Conservation (phyloP, 2,329 filamentous ascomycete genomes). For the Ascochyta koolunga region DNA sequence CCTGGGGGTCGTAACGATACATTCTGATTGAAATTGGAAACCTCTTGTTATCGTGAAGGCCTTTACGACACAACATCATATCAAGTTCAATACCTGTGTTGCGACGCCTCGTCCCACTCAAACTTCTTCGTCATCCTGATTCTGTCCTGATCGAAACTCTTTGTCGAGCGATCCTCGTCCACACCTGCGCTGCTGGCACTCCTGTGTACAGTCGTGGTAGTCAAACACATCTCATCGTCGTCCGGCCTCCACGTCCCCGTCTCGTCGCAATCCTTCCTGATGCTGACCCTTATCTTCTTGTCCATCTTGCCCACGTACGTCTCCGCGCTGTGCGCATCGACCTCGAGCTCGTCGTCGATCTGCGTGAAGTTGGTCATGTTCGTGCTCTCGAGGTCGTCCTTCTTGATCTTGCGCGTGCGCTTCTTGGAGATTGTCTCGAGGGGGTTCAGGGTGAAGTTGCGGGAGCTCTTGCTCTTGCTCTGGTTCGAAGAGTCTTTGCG, state of each 20-base stretch:
- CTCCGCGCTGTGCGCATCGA: slow-evolving; percentile 1
- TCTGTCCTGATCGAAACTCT: slow-evolving; percentile 6
- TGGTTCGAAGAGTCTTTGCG: background rate
- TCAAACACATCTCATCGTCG: slow-evolving; percentile 29
- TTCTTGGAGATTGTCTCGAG: slow-evolving; percentile 31
- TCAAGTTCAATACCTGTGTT: background rate
- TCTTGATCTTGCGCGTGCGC: slow-evolving; percentile 26
- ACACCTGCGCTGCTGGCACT: slow-evolving; percentile 10
- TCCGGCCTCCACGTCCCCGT: slow-evolving; percentile 22
- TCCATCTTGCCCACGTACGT: background rate
- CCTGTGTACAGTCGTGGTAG: slow-evolving; percentile 22
- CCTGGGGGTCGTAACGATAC: no score
- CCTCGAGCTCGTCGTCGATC: slow-evolving; percentile 9
- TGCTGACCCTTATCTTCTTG: background rate
- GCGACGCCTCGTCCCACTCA: slow-evolving; percentile 20
- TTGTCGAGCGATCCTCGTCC: slow-evolving; percentile 7
- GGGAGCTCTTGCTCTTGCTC: background rate
- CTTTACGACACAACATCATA: no score
- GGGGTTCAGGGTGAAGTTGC: slow-evolving; percentile 6
- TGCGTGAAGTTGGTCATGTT: slow-evolving; percentile 7
- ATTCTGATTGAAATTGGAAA: no score
- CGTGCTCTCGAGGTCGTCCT: slow-evolving; percentile 19
- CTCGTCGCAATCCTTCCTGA: slow-evolving; percentile 8
- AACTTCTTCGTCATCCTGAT: slow-evolving; percentile 26
- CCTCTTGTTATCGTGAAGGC: no score